Conservation (phyloP, 495 filamentous ascomycete species). For the Thermothielavioides terrestris region DNA sequence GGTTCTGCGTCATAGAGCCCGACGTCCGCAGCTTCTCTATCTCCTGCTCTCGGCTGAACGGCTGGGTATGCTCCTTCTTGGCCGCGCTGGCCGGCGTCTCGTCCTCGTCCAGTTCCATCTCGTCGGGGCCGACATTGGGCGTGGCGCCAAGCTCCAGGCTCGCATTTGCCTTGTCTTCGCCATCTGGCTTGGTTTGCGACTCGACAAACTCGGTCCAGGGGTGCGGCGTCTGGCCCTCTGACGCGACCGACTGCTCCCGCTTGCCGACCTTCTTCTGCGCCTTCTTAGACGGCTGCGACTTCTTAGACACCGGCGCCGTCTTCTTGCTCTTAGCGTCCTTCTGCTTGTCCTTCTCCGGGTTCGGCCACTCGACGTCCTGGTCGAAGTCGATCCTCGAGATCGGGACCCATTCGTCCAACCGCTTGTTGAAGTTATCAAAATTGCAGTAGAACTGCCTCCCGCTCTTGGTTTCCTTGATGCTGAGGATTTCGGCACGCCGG, state of each 20-base stretch:
- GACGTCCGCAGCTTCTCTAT: slow-evolving; percentile 89
- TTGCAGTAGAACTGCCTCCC: slow-evolving; percentile 88
- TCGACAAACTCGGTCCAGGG: slow-evolving; percentile 36
- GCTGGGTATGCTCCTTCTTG: slow-evolving; percentile 30
- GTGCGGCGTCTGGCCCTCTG: slow-evolving; percentile 39
- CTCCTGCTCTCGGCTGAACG: slow-evolving; percentile 81
- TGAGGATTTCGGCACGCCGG: slow-evolving; percentile 87
- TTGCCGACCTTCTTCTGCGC: slow-evolving; percentile 47
- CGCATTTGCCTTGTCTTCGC: slow-evolving; percentile 26
- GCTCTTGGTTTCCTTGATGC: slow-evolving; percentile 75
- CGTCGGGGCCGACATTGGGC: slow-evolving; percentile 31
- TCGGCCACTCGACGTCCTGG: slow-evolving; percentile 50
- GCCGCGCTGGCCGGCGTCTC: slow-evolving; percentile 34
- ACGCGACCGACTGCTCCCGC: slow-evolving; percentile 40
- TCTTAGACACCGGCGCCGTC: slow-evolving; percentile 33
- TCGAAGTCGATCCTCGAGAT: slow-evolving; percentile 71
- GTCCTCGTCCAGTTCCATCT: slow-evolving; percentile 41
- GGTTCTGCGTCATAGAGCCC: slow-evolving; percentile 97
- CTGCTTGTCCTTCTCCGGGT: slow-evolving; percentile 46
- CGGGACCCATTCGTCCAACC: slow-evolving; percentile 92
- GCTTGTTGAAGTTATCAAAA: slow-evolving; percentile 99
- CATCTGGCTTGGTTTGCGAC: slow-evolving; percentile 29
- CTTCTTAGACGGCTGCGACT: slow-evolving; percentile 39
- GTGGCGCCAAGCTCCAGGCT: slow-evolving; percentile 31
- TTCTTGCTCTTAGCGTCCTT: slow-evolving; percentile 47